Base-by-base conservation (phyloP, 2,329 filamentous ascomycete genomes). In the Fusarium sp. region DNA sequence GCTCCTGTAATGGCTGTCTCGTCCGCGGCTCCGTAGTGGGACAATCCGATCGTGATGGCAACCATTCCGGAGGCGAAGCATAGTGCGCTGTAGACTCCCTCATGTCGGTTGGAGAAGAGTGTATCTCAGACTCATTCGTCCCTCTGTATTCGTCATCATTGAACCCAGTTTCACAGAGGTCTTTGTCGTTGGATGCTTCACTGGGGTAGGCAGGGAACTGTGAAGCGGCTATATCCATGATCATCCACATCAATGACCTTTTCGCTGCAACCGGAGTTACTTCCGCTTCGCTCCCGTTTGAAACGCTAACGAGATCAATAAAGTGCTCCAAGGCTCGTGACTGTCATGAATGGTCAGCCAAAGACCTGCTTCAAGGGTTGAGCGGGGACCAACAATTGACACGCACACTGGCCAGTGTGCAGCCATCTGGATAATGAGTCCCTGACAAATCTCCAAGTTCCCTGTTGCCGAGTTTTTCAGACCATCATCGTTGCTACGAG, bases 81-180 rank as follows among this genome's bases (percentile, higher is more conserved):
- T 72, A 74, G 0, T 74, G 69, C 20, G 56, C 72, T 6, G 72
- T 74, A 2, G 72, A 74, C 6, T 74, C 71, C 1, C 69, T n/a
- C 59, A 74, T 74, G 20, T 72, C 71, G 9, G 35, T 29, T 16
- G 60, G 59, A 0, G 69, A 53, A 1, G 72, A 67, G 6, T 59
- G 40, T 1, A 44, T 16, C 14, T 61, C 66, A 0, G 65, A 51
- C 0, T 57, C 33, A 27, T 38, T 24, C 6, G 29, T 24, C 4
- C 16, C 16, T 12, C 31, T 38, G 9, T 57, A 57, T 12, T 57
- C 53, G 27, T n/a, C 20, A 36, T 57, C 22, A n/a, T 57, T 36
- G 16, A 36, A 36, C 2, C 33, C 53, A 3, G 20, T 57, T 5
- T 35, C 35, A 4, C 33, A 57, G 5, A 36, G 16, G 22, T 38